phyloP scores from a whole-genome alignment of 2,329 filamentous ascomycete species.

The Ilyonectria sp. region DNA sequence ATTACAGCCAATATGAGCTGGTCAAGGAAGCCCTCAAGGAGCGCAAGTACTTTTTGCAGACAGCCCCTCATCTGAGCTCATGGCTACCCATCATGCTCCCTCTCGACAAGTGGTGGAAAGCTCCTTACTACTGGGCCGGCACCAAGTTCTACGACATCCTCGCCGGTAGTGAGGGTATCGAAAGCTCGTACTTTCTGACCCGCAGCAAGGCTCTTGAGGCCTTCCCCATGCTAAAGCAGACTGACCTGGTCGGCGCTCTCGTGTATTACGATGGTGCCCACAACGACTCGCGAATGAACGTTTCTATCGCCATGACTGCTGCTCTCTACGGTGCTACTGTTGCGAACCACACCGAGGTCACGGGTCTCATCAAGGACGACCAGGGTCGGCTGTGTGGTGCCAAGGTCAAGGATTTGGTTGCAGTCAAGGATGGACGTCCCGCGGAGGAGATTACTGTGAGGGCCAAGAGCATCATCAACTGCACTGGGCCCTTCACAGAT shows the following conservation, averaged over 20 bases:
- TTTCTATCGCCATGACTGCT: slow-evolving; percentile 89
- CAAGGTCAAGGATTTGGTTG: slow-evolving; percentile 78
- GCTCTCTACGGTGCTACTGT: slow-evolving; percentile 89
- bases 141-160: slow-evolving; percentile 89
- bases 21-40: slow-evolving; percentile 82
- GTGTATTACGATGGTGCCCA: slow-evolving; percentile 95
- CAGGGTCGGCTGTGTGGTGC: slow-evolving; percentile 83
- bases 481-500: slow-evolving; percentile 90
- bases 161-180: slow-evolving; percentile 88
- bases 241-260: slow-evolving; percentile 83
- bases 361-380: slow-evolving; percentile 80
- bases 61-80: slow-evolving; percentile 79
- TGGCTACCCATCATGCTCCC: slow-evolving; percentile 86
- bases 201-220: slow-evolving; percentile 88
- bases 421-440: slow-evolving; percentile 72
- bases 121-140: slow-evolving; percentile 82
- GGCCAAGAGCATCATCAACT: slow-evolving; percentile 89
- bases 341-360: slow-evolving; percentile 88
- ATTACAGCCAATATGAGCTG: slow-evolving; percentile 80
- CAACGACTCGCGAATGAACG: slow-evolving; percentile 94
- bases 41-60: slow-evolving; percentile 82
- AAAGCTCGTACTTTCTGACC: slow-evolving; percentile 90
- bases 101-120: slow-evolving; percentile 83
- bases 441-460: slow-evolving; percentile 77
- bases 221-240: slow-evolving; percentile 90